Base-by-base conservation (phyloP, 2,329 filamentous ascomycete genomes). In the Rhinocladiella similis region DNA sequence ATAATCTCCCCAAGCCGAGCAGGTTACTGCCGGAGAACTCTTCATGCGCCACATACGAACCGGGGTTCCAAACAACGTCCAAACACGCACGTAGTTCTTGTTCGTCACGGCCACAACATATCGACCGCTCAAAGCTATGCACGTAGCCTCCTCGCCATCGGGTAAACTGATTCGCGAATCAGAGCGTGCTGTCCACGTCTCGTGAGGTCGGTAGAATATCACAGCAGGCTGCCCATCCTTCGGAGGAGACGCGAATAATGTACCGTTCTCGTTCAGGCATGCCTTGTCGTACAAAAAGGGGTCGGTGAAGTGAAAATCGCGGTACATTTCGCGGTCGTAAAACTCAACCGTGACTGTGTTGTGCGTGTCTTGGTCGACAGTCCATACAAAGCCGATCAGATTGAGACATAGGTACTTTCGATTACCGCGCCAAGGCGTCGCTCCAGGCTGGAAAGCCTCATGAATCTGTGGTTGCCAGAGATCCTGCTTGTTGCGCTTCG, bases 231-330 rank as follows among this genome's bases (percentile, higher is more conserved):
- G 61, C 56, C 86, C 83, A 6, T 77, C 78, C 29, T 84, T 81
- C 7, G 79, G 80, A 13, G 53, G 45, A 27, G 33, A 54, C 10
- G 45, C 47, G 51, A 62, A 56, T 7, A 47, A 52, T 22, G 65
- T 53, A 20, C 65, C 65, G 45, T 53, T 72, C 73, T 86, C 55
- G 77, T 77, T 90, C 5, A 99, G 79, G 67, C 93, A 97, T 18
- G 94, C 93, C 73, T 96, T 97, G 75, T 99, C 94, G 73, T 97
- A 97, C 3, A 91, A 80, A 69, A 91, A 97, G 1, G 91, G 93
- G 70, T 99, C 94, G 12, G 92, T 97, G 71, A 99, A 97, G 75
- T 97, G 94, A 67, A 97, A 97, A 71, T 97, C 91, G 47, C 93
- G 84, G 70, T 96, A 89, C 57, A 89, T 86, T 65, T 96, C 91